Base-by-base conservation (phyloP, 2,329 filamentous ascomycete genomes). In the Emmonsiellopsis sp. region DNA sequence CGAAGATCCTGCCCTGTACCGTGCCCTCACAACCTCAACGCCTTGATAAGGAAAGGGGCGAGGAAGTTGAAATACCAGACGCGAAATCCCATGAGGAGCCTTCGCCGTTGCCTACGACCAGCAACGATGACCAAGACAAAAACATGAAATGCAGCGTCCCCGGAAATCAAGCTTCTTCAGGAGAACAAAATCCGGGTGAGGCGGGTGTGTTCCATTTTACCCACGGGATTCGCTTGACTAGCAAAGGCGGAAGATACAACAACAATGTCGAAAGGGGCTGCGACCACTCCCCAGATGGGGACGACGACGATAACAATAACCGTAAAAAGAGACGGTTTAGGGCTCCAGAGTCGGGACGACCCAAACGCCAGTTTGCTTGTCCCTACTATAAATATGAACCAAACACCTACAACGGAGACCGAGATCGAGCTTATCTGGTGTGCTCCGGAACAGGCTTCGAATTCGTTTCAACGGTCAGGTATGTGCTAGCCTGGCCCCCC, bases 251-350 rank as follows among this genome's bases (percentile, higher is more conserved):
- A 11, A 13, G 47, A 6, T 21, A 33, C 9, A 39, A 36, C 9
- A 39, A 36, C 6, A 32, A 40, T 14, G n/a, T 7, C 5, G 36
- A 49, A 17, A 36, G 40, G 11, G 32, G 47, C n/a, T 34, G 17
- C 9, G 21, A 40, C 36, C 39, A 49, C 17, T 49, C 47, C 36
- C 14, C 27, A 13, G 46, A 13, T 13, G 50, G 45, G 11, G 50
- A 52, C 5, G 42, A 46, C 21, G 50, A 52, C 10, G 50, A 34
- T 31, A 44, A 51, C 36, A 43, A 44, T 4, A 45, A 44, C 39
- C 50, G 40, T 10, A 52, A 52, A 46, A 45, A 42, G 14, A 52
- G 45, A 37, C 50, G 50, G 13, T 52, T 52, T 33, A 36, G n/a
- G 17, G 27, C 27, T 21, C 42, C 42, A n/a, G n/a, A 14, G 6